Conservation (phyloP, 164 flowering plant species). For the Liquidambar formosana region DNA sequence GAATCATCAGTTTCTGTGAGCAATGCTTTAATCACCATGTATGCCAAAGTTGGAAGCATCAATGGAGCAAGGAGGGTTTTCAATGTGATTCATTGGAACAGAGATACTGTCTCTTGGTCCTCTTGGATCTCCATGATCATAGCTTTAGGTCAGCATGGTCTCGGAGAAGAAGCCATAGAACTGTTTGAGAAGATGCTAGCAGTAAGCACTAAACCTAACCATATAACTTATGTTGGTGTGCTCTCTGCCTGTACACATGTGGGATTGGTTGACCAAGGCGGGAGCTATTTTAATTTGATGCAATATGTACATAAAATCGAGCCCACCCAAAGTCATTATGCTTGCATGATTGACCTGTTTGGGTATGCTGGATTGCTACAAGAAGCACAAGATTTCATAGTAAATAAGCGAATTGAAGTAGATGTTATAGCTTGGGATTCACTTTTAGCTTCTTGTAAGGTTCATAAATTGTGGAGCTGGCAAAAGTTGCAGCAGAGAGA, state of each 20-base stretch:
- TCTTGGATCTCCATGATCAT: constrained; percentile 31
- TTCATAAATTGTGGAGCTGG: constrained; percentile 17
- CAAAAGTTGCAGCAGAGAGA: constrained; percentile 14
- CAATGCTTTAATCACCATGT: constrained; percentile 26
- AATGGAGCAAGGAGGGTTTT: constrained; percentile 16
- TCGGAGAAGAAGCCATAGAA: constrained; percentile 12
- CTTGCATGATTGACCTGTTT: constrained; percentile 25
- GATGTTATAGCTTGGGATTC: constrained; percentile 23
- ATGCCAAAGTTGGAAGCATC: constrained; percentile 13
- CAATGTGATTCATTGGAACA: constrained; percentile 6
- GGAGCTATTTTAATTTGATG: too few species aligned
- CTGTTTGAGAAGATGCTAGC: constrained; percentile 13
- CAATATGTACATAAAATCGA: too few species aligned
- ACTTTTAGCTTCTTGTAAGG: too few species aligned
- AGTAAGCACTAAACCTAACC: neutral
- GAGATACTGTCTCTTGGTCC: constrained; percentile 18
- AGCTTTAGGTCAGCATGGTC: constrained; percentile 20
- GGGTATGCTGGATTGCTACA: constrained; percentile 23
- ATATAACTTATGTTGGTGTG: constrained; percentile 17
- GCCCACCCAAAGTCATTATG: constrained; percentile 20
- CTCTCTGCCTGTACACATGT: too few species aligned
- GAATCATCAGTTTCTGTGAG: constrained; percentile 18
- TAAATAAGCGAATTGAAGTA: constrained; percentile 17
- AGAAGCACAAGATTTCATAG: constrained; percentile 15
- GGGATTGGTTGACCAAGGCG: too few species aligned